phyloP scores from a whole-genome alignment of 1,139 yeast genomes.

The Arxiozyma telluris region DNA sequence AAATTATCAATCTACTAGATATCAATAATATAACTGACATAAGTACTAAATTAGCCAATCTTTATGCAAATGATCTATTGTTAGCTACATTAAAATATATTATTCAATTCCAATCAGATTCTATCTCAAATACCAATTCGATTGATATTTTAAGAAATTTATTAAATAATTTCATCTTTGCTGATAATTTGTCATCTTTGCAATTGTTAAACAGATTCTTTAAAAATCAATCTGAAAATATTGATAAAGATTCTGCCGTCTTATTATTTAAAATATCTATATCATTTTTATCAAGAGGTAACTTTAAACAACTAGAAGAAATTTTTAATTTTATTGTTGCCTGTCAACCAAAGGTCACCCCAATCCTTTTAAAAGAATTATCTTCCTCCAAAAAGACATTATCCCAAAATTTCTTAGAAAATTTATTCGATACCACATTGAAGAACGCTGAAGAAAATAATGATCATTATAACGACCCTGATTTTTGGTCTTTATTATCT shows the following conservation, averaged over 20 bases:
- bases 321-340: slow-evolving; percentile 35
- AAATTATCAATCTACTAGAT: slow-evolving; percentile 17
- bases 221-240: slow-evolving; percentile 6
- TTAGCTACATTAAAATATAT: slow-evolving; percentile 20
- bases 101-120: slow-evolving; percentile 3
- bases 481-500: slow-evolving; percentile 38
- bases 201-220: slow-evolving; percentile 17
- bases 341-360: slow-evolving; percentile 33
- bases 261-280: slow-evolving; percentile 21
- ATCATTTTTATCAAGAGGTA: slow-evolving; percentile 18
- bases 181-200: slow-evolving; percentile 10
- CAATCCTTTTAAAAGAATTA: slow-evolving; percentile 35
- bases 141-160: slow-evolving; percentile 6
- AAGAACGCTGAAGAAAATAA: slow-evolving; percentile 13
- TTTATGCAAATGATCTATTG: slow-evolving; percentile 17
- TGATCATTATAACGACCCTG: neutral
- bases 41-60: slow-evolving; percentile 13
- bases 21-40: slow-evolving; percentile 13
- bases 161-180: slow-evolving; percentile 15
- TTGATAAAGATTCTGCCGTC: slow-evolving; percentile 10
- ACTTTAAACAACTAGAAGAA: slow-evolving; percentile 34
- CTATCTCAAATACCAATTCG: neutral
- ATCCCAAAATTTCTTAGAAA: slow-evolving; percentile 39
- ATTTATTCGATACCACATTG: slow-evolving; percentile 28
- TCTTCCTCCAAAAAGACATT: slow-evolving; percentile 40